Conservation (phyloP, 129 eudicot genomes). For the Flaveria bidentis region DNA sequence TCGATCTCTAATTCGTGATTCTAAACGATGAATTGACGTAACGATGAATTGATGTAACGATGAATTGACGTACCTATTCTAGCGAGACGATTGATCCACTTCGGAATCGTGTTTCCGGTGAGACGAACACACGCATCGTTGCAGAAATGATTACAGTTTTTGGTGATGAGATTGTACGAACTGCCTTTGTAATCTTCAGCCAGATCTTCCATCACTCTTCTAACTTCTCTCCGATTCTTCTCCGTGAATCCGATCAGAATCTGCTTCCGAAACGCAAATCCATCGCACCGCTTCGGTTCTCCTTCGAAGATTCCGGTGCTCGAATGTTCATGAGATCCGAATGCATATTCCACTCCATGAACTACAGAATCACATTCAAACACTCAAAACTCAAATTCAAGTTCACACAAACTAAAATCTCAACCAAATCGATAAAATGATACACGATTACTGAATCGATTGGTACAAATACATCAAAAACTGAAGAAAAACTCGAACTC, state of each 20-base stretch:
- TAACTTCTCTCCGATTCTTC: conserved; percentile 48
- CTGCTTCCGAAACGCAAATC: conserved; percentile 69
- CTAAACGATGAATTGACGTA: too few relatives aligned
- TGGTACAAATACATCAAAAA: too few relatives aligned
- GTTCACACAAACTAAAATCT: too few relatives aligned
- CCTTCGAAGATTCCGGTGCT: conserved; percentile 78
- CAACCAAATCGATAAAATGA: too few relatives aligned
- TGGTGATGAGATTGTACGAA: conserved; percentile 78
- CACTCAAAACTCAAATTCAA: too few relatives aligned
- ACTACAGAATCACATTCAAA: conserved; percentile 33
- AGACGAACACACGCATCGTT: conserved; percentile 71
- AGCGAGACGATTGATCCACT: conserved; percentile 94
- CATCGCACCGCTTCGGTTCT: conserved; percentile 77
- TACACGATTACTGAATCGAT: too few relatives aligned
- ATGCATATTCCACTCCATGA: conserved; percentile 89
- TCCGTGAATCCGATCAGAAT: conserved; percentile 78
- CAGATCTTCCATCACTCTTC: conserved; percentile 64
- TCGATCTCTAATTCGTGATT: neutral
- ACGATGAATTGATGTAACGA: neutral
- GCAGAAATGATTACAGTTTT: conserved; percentile 90
- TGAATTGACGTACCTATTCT: conserved; percentile 55
- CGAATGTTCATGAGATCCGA: conserved; percentile 81
- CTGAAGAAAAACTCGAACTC: neutral
- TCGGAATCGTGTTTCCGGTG: conserved; percentile 72
- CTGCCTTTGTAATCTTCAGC: conserved; percentile 67